phyloP scores from a whole-genome alignment of 2,329 filamentous ascomycete species.

The Fusarium paranaense region DNA sequence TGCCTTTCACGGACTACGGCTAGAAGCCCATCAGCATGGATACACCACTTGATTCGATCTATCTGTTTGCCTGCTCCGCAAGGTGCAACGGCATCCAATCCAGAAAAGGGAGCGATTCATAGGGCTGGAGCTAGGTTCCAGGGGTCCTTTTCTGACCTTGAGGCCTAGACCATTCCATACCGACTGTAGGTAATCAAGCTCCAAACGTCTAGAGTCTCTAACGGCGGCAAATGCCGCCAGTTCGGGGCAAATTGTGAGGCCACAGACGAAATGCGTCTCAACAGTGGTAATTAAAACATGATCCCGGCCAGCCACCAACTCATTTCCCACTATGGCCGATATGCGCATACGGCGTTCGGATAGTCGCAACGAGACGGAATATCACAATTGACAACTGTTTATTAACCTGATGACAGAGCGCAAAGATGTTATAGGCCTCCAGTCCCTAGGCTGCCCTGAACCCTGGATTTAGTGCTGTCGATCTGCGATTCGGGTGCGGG shows the following conservation, averaged over 20 bases:
- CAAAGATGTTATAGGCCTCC: conserved; percentile 1
- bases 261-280: neutral
- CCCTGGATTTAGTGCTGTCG: conserved; percentile 38
- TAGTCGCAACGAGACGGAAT: neutral
- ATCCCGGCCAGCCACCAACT: neutral
- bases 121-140: conserved; percentile 4
- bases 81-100: neutral
- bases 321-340: neutral
- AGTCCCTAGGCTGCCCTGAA: neutral
- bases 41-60: neutral
- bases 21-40: neutral
- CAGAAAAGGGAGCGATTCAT: neutral
- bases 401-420: neutral
- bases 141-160: neutral
- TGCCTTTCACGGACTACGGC: neutral
- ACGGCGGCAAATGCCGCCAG: neutral
- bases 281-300: conserved; percentile 1
- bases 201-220: conserved; percentile 2
- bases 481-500: conserved; percentile 16
- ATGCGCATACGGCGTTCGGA: neutral
- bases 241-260: neutral
- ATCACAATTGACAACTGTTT: neutral
- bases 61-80: neutral
- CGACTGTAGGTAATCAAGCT: neutral
- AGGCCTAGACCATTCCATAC: conserved; percentile 16